Base-by-base conservation (phyloP, 306 rosid genomes). In the Lotus japonicus region DNA sequence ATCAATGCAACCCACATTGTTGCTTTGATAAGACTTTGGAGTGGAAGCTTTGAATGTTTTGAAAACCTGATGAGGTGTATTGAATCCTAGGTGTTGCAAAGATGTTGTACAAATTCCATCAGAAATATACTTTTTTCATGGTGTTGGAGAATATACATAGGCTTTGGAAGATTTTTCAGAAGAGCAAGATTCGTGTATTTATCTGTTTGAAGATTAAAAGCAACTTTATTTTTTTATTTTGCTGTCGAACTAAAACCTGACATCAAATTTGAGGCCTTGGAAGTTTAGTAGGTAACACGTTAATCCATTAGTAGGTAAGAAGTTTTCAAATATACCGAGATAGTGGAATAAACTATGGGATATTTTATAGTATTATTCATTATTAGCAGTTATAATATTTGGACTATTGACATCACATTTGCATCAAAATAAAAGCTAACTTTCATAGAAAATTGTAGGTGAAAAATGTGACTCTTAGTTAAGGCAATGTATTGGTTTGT, bases 21-120 rank as follows among this genome's bases (percentile, higher is more conserved):
- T 13, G 58, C 60, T 44, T 53, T 54, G 77, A 53, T 64, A 44
- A n/a, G 14, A 39, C 12, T 73, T 59, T 70, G 49, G 71, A 53
- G 77, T 17, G 72, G 64, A 57, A 42, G 68, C 58, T 17, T 64
- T 57, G 58, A 58, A 70, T 57, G 70, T 68, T 51, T 14, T 39
- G 64, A 42, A 51, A 59, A 44, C 26, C 3, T 60, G 16, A 19
- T n/a, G 63, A 48, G 38, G 55, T 77, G 57, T 6, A 56, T 58
- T 21, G 12, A 26, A 51, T 56, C 58, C 15, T 66, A 68, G 46
- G 42, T 10, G 57, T 31, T 77, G 64, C 58, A 57, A 67, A 35
- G 7, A 17, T 58, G 44, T 11, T 77, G 28, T 64, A 31, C 64
- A 17, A 15, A 28, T 64, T 46, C 50, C 31, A 13, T 69, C 13